These are phyloP conservation scores for Excoecaria agallocha DNA, from an alignment of 345 rosid species.

Conservation along the genomic window DNA sequence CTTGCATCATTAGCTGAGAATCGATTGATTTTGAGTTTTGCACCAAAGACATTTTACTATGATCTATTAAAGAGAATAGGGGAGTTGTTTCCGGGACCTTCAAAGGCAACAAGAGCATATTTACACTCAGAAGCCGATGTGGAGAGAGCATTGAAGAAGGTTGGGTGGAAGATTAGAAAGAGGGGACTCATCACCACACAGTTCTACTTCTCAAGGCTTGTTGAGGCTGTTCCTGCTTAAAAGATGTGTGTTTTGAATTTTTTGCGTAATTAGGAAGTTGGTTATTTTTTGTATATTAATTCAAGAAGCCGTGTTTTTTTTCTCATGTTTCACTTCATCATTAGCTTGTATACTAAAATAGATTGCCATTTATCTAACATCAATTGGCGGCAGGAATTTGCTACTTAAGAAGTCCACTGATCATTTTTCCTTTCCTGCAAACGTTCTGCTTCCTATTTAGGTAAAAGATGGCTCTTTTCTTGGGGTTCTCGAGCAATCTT, in stretches of 20 bases:
- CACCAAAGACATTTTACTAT: constrained; percentile 87
- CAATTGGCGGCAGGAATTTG: neutral
- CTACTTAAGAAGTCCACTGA: neutral
- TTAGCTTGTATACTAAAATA: constrained; percentile 13
- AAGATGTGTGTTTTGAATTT: constrained; percentile 29
- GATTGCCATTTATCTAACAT: constrained; percentile 15
- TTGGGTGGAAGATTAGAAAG: constrained; percentile 84
- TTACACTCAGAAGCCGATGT: constrained; percentile 88
- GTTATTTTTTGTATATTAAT: constrained; percentile 3
- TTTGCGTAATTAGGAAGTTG: neutral
- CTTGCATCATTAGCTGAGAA: constrained; percentile 87
- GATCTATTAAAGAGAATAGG: constrained; percentile 76
- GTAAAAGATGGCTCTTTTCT: neutral
- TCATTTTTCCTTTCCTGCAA: neutral
- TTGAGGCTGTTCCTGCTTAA: constrained; percentile 77
- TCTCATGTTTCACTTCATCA: neutral
- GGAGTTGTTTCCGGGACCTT: constrained; percentile 95
- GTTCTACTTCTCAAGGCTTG: constrained; percentile 79
- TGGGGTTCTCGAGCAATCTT: neutral
- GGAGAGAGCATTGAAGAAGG: constrained; percentile 72
- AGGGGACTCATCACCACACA: constrained; percentile 73
- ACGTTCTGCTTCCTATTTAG: neutral
- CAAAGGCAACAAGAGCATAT: constrained; percentile 93
- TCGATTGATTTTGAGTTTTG: constrained; percentile 78
- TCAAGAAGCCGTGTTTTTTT: constrained; percentile 14